Evolutionary conservation across 108 stramenopile species (phyloP).

Genomic region (Cyclotella atomus): DNA sequence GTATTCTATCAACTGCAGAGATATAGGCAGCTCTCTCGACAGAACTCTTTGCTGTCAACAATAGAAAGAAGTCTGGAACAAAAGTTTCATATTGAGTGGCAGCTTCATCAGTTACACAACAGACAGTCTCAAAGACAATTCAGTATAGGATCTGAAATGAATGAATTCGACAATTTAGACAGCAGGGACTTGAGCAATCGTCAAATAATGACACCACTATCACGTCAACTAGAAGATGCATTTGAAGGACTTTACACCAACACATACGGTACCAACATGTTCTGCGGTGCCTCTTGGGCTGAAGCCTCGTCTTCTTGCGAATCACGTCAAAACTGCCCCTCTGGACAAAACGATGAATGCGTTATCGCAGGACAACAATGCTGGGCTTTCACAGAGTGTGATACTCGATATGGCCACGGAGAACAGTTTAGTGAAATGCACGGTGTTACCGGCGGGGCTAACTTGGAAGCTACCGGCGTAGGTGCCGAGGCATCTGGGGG

Average conservation of each 20-base stretch:
- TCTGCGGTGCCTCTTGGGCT: constrained; percentile 45
- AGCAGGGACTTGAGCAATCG: background rate
- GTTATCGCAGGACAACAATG: constrained; percentile 49
- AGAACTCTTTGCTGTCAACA: constrained; percentile 19
- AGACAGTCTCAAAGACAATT: background rate
- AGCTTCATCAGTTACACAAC: constrained; percentile 16
- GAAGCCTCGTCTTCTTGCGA: constrained; percentile 45
- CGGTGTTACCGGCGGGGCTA: constrained; percentile 27
- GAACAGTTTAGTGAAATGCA: constrained; percentile 40
- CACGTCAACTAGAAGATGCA: constrained; percentile 39
- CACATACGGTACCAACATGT: constrained; percentile 50
- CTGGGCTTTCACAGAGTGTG: constrained; percentile 55
- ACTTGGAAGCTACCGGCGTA: constrained; percentile 32
- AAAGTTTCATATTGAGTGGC: constrained; percentile 36
- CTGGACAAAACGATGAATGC: constrained; percentile 44
- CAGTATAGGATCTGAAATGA: background rate
- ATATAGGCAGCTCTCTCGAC: constrained; percentile 3
- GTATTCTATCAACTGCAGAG: background rate
- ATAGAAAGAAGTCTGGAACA: constrained; percentile 37
- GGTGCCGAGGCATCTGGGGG: constrained; percentile 40
- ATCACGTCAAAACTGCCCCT: constrained; percentile 43
- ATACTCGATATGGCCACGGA: constrained; percentile 43
- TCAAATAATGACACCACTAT: background rate
- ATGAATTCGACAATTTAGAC: too few species aligned
- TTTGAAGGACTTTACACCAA: constrained; percentile 30